A percentile compares a stretch with the other conserved stretches of the same genome.
These are phyloP conservation scores for Mucuna pruriens DNA, from an alignment of 306 rosid species.

Conservation along the genomic window DNA sequence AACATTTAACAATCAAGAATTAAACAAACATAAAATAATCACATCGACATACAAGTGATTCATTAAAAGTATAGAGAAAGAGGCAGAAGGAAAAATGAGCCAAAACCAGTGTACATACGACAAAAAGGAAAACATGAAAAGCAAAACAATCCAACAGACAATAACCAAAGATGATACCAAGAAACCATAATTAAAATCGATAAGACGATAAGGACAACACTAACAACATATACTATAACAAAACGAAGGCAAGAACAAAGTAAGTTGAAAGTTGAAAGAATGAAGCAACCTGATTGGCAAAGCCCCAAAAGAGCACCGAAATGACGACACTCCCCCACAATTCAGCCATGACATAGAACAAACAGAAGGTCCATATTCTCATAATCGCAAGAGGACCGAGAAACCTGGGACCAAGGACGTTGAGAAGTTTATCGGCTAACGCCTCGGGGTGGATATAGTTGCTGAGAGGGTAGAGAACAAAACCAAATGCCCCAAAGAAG, in stretches of 20 bases:
- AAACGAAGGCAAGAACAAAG: not conserved
- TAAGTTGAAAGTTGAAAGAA: slow-evolving; percentile 1
- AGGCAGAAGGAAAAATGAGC: slow-evolving; percentile 15
- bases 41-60: not conserved
- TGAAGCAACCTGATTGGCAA: slow-evolving; percentile 90
- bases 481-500: slow-evolving; percentile 95
- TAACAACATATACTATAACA: not conserved
- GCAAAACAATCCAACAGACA: slow-evolving; percentile 7
- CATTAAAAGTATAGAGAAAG: slow-evolving; percentile 10
- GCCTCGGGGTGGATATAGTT: slow-evolving; percentile 85
- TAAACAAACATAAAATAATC: not conserved
- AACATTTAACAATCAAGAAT: not conserved
- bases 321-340: slow-evolving; percentile 98
- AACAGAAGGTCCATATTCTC: slow-evolving; percentile 99
- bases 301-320: slow-evolving; percentile 97
- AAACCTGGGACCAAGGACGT: slow-evolving; percentile 83
- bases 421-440: slow-evolving; percentile 85
- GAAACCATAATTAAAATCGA: slow-evolving; percentile 21
- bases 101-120: not conserved
- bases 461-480: slow-evolving; percentile 89
- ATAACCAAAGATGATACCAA: slow-evolving; percentile 27
- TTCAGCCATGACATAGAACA: slow-evolving; percentile 99
- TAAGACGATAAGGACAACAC: not conserved
- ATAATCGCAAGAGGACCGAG: slow-evolving; percentile 95
- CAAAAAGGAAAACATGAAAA: slow-evolving; percentile 2